A percentile compares a stretch with the other conserved stretches of the same genome.
phyloP scores from a whole-genome alignment of 495 filamentous ascomycete species.

The Bacidia gigantensis region DNA sequence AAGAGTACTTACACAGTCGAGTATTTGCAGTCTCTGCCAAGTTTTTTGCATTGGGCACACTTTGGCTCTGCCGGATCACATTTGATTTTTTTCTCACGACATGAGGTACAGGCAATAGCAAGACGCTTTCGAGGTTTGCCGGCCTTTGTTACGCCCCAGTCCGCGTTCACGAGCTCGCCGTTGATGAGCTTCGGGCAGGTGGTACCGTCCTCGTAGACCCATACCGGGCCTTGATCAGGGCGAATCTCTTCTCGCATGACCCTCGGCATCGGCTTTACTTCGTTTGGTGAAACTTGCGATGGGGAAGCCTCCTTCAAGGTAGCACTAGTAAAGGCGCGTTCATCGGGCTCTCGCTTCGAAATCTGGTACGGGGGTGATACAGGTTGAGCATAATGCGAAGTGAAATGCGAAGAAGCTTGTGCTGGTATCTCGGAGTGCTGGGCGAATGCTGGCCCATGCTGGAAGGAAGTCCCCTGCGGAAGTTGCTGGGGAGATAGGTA shows the following conservation, averaged over 20 bases:
- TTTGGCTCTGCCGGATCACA: constrained; percentile 77
- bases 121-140: constrained; percentile 81
- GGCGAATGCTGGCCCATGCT: background rate
- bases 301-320: background rate
- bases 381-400: background rate
- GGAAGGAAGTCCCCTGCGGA: background rate
- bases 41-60: constrained; percentile 85
- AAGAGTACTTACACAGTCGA: constrained; percentile 62
- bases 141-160: constrained; percentile 88
- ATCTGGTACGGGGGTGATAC: background rate
- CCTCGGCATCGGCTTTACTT: constrained; percentile 24
- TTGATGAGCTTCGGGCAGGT: constrained; percentile 75
- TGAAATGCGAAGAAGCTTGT: background rate
- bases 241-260: constrained; percentile 39
- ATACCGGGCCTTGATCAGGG: constrained; percentile 68
- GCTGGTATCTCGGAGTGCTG: background rate
- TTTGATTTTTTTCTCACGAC: constrained; percentile 93
- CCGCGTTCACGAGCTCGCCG: constrained; percentile 73
- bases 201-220: constrained; percentile 76
- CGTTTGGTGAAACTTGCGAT: constrained; percentile 3
- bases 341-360: too few relatives aligned
- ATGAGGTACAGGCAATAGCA: constrained; percentile 79
- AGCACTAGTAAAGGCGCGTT: too few relatives aligned
- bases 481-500: background rate
- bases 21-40: constrained; percentile 69